phyloP scores from a whole-genome alignment of 2,329 filamentous ascomycete species.

The Colletotrichum godetiae region DNA sequence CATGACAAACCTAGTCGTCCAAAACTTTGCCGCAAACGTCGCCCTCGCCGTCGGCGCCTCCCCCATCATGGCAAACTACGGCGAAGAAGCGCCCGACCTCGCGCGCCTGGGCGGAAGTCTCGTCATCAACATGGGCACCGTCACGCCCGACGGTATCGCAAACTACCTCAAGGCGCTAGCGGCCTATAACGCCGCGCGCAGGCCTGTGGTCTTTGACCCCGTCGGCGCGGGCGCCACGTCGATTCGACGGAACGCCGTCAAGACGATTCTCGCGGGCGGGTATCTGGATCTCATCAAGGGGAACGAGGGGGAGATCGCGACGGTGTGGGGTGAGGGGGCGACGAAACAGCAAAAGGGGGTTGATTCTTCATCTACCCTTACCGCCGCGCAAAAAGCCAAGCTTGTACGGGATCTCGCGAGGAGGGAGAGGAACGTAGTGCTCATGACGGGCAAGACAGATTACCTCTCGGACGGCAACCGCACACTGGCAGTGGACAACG shows the following conservation, averaged over 20 bases:
- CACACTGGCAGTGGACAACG: conserved; percentile 79
- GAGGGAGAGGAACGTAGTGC: conserved; percentile 76
- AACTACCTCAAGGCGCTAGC: conserved; percentile 80
- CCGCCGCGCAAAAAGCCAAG: conserved; percentile 60
- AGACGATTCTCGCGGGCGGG: conserved; percentile 76
- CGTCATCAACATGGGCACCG: conserved; percentile 95
- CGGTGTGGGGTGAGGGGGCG: conserved; percentile 68
- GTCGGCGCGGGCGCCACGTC: conserved; percentile 66
- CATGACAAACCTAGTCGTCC: conserved; percentile 97
- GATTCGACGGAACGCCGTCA: conserved; percentile 77
- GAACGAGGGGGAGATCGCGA: conserved; percentile 88
- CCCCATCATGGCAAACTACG: conserved; percentile 94
- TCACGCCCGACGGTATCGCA: conserved; percentile 77
- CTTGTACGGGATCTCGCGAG: conserved; percentile 76
- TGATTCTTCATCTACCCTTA: conserved; percentile 73
- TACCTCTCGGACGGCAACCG: conserved; percentile 79
- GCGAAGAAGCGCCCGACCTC: conserved; percentile 84
- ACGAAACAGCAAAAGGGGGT: conserved; percentile 80
- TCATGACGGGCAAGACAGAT: conserved; percentile 86
- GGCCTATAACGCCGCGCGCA: conserved; percentile 83
- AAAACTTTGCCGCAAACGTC: conserved; percentile 94
- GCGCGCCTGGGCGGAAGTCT: conserved; percentile 80
- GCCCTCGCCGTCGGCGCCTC: conserved; percentile 86
- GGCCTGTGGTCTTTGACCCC: conserved; percentile 87
- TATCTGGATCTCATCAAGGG: conserved; percentile 93